phyloP scores from a whole-genome alignment of 176 grass and related monocot species.

The Ensete glaucum region DNA sequence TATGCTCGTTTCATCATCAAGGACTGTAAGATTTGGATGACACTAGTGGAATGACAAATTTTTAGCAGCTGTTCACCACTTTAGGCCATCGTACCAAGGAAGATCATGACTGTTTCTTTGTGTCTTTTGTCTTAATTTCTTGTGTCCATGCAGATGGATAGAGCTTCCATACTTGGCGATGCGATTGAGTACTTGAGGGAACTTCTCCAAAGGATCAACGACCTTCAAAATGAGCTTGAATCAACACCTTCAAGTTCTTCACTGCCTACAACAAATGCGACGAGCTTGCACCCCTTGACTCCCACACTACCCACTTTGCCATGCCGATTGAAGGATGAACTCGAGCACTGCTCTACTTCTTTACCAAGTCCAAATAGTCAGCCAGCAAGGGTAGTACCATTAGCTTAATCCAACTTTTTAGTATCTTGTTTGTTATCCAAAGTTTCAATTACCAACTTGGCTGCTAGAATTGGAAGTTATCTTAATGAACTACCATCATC shows the following conservation, averaged over 20 bases:
- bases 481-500: not conserved
- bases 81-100: not conserved
- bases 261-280: slow-evolving; percentile 55
- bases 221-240: slow-evolving; percentile 88
- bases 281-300: slow-evolving; percentile 81
- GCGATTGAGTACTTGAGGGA: slow-evolving; percentile 95
- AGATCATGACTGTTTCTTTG: not conserved
- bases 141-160: slow-evolving; percentile 64
- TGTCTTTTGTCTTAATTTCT: not conserved
- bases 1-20: no score
- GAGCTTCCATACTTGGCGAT: slow-evolving; percentile 85
- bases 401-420: not conserved
- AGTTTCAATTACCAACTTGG: not conserved
- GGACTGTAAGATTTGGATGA: no score
- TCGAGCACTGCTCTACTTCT: slow-evolving; percentile 36
- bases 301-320: slow-evolving; percentile 62
- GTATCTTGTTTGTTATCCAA: not conserved
- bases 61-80: not conserved
- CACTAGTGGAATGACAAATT: no score
- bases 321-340: slow-evolving; percentile 70
- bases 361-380: slow-evolving; percentile 64
- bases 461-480: not conserved
- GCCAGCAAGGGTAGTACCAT: slow-evolving; percentile 45
- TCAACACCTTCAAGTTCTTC: slow-evolving; percentile 46
- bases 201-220: slow-evolving; percentile 86